A percentile compares a stretch with the other conserved stretches of the same genome.
phyloP scores from a whole-genome alignment of 495 filamentous ascomycete species.

The Lentithecium fluviatile region DNA sequence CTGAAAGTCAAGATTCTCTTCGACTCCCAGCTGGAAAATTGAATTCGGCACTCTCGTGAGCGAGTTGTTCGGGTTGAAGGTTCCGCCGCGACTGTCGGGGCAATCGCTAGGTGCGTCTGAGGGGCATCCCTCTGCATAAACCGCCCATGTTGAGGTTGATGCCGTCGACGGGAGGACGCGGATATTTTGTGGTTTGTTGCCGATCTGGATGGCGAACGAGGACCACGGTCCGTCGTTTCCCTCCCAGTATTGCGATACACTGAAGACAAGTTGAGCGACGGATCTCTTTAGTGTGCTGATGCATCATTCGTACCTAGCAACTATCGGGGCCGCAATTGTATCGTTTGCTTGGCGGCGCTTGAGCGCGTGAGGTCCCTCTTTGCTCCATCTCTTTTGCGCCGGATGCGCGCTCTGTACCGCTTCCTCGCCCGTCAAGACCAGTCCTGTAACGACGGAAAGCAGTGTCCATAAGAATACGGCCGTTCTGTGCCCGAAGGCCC shows the following conservation, averaged over 20 bases:
- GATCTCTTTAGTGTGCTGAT: not conserved
- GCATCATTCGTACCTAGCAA: conserved; percentile 12
- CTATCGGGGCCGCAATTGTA: conserved; percentile 20
- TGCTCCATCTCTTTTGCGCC: not conserved
- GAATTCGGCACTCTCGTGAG: conserved; percentile 58
- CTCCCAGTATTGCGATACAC: conserved; percentile 31
- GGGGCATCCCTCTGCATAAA: conserved; percentile 52
- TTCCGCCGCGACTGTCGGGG: conserved; percentile 49
- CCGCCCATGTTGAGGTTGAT: conserved; percentile 58
- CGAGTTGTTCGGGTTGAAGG: conserved; percentile 53
- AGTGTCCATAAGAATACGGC: too few species aligned
- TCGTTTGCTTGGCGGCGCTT: conserved; percentile 6
- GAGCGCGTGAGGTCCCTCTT: not conserved
- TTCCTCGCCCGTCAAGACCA: too few species aligned
- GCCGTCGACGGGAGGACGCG: conserved; percentile 58
- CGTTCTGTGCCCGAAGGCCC: too few species aligned
- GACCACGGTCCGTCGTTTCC: conserved; percentile 39
- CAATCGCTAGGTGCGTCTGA: conserved; percentile 36
- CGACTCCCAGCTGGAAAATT: conserved; percentile 55
- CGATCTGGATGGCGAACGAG: conserved; percentile 55
- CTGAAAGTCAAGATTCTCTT: conserved; percentile 50
- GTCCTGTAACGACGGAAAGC: too few species aligned
- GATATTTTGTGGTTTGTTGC: conserved; percentile 56
- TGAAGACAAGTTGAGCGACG: not conserved
- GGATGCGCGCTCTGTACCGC: too few species aligned